Evolutionary conservation across 352 stramenopile genomes (phyloP).

Genomic region (Phytopythium cucurbitacearum): DNA sequence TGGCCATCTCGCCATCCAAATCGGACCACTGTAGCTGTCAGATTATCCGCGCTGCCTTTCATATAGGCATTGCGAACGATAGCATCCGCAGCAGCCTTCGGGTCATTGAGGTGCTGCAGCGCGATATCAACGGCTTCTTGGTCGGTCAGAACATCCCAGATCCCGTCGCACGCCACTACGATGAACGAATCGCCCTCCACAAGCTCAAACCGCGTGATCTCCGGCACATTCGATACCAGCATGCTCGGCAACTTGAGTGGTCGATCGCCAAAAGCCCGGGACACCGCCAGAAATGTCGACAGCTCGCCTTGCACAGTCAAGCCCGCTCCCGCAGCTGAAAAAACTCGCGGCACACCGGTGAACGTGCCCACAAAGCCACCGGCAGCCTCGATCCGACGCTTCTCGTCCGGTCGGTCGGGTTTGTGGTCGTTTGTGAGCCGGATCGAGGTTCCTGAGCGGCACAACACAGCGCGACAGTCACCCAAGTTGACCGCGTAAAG

Average conservation of each 20-base stretch:
- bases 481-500: conserved; percentile 61
- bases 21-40: conserved; percentile 50
- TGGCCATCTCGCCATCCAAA: conserved; percentile 27
- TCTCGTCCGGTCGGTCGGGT: conserved; percentile 40
- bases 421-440: conserved; percentile 57
- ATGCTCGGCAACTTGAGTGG: conserved; percentile 38
- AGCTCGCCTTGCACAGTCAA: conserved; percentile 21
- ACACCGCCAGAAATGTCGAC: conserved; percentile 48
- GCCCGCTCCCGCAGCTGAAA: conserved; percentile 35
- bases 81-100: conserved; percentile 37
- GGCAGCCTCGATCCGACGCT: conserved; percentile 35
- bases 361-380: conserved; percentile 52
- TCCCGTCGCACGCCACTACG: conserved; percentile 52
- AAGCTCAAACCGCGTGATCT: conserved; percentile 32
- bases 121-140: conserved; percentile 52
- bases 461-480: conserved; percentile 62
- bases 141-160: conserved; percentile 62
- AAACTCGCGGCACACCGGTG: conserved; percentile 43
- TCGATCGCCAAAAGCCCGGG: conserved; percentile 55
- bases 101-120: conserved; percentile 27
- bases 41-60: conserved; percentile 50
- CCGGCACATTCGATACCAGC: conserved; percentile 51
- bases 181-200: conserved; percentile 46
- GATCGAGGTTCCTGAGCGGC: conserved; percentile 23
- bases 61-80: conserved; percentile 55